Base-by-base conservation (phyloP, 2,329 filamentous ascomycete species). In the Hirsutella rhossiliensis region DNA sequence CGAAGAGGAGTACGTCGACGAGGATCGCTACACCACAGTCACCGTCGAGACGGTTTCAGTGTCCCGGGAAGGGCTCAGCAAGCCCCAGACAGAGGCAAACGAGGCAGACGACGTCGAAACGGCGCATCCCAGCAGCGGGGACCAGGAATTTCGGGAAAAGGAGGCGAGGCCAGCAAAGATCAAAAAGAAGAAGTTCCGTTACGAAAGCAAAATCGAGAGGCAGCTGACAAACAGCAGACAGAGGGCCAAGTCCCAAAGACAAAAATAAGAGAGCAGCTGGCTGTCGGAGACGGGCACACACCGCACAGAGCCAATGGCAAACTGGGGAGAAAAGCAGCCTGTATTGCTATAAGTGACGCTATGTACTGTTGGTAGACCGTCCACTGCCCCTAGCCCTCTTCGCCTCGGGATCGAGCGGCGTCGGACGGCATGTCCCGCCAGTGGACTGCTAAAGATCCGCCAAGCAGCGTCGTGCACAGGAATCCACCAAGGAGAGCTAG, bases 1-100 rank as follows among this genome's bases (percentile, higher is more conserved):
- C 53, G 85, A 95, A 60, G 88, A 90, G 52, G 88, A 97, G 62
- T 98, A 96, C 65, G 78, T 96, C 51, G 92, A 98, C 62, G 92
- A 97, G 61, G 90, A 96, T 62, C 85, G 84, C 59, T 96, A 87
- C 61, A 97, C 92, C 1, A 95, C 87, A 1, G 92, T 98, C 23
- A 96, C 87, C 0, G 81, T 98, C 1, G 90, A 96, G 61, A 83
- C 85, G 11, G 87, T 98, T 52, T 83, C 82, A 49, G 76, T 94
- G 15, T 82, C 84, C 12, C 78, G 78, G 52, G 79, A 88, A 44
- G 86, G 86, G 1, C 66, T 94, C 40, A 72, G 77, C 46, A 81
- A 76, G 53, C 62, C 65, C 4, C 60, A 67, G 38, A 53, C 66
- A 5, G 57, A 61, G 11, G 61, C 63, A n/a, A 63, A 66, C 19